Evolutionary conservation across 2,329 filamentous ascomycete genomes (phyloP), one percentile per base, ranked within the genome.

Genomic region (Penicillium sp.): DNA sequence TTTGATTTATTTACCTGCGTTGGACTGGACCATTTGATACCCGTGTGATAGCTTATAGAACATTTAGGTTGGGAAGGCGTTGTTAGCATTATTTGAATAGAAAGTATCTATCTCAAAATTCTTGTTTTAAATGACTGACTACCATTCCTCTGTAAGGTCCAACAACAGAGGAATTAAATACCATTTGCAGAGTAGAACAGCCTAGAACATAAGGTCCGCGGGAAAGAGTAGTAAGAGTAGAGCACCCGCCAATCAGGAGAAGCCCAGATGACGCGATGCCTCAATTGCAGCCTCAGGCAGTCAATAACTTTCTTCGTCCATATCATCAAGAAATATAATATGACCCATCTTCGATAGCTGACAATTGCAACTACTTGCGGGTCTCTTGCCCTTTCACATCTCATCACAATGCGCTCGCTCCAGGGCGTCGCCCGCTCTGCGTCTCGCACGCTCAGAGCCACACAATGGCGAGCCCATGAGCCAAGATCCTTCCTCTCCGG

Each of bases 201-300:
- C 15, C 12, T 30, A n/a, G 44, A 49, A 53, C 59, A 59, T 49
- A 60, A 58, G 59, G 56, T 65, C 53, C 54, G 45, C 35, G 42
- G 51, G 33, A 35, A 45, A 45, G 19, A 26, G 10, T 22, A 44
- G 40, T 10, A 45, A 44, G 13, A 33, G 19, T 2, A 45, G 13
- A 30, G 33, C 50, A 19, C 38, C 44, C 45, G 54, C 68, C 67
- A 70, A 70, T 70, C 63, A 70, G 26, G 56, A 47, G 37, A 17
- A 22, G 33, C 12, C 8, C 42, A 56, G 60, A 70, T 70, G 68
- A 70, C 68, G 68, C 68, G 59, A 70, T 67, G 55, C 37, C 22
- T 38, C 12, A 0, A 26, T 30, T 8, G 1, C 3, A 26, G 63
- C 67, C 67, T 68, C 56, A 69, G 66, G 68, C 66, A 47, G 37